These are phyloP conservation scores for Polychaeton citri DNA, from an alignment of 2,329 filamentous ascomycete genomes.

Conservation along the genomic window DNA sequence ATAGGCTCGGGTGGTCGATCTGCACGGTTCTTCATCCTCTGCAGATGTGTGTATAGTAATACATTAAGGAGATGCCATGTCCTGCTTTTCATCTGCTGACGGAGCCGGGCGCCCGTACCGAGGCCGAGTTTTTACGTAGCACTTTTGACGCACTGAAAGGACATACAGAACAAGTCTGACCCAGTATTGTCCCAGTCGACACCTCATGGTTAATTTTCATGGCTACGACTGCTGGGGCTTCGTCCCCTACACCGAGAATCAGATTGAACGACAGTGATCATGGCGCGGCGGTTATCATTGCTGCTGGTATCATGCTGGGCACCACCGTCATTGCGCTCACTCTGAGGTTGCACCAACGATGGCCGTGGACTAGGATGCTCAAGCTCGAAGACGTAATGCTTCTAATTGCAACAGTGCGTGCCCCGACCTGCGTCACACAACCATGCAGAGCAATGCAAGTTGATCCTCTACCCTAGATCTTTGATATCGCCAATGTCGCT, in stretches of 20 bases:
- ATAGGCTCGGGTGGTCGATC: too few relatives aligned
- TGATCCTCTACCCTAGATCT: background rate
- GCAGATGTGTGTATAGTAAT: too few relatives aligned
- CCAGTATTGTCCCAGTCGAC: too few relatives aligned
- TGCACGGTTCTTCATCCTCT: too few relatives aligned
- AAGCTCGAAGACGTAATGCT: background rate
- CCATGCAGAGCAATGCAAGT: background rate
- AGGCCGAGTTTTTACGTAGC: background rate
- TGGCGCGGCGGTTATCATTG: background rate
- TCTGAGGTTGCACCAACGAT: background rate
- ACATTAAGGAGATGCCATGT: too few relatives aligned
- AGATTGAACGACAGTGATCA: background rate
- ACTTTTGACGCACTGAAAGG: background rate
- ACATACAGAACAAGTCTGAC: background rate
- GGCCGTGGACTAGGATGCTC: background rate
- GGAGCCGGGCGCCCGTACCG: too few relatives aligned
- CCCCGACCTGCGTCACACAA: background rate
- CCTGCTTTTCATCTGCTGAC: too few relatives aligned
- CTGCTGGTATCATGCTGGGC: background rate
- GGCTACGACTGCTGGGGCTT: background rate
- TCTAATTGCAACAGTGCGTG: background rate
- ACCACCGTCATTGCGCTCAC: background rate
- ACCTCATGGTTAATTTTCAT: too few relatives aligned
- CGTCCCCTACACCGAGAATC: background rate
- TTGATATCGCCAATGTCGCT: background rate